Evolutionary conservation across 805 yeast genomes (phyloP).

Genomic region (Cyberlindnera americana): DNA sequence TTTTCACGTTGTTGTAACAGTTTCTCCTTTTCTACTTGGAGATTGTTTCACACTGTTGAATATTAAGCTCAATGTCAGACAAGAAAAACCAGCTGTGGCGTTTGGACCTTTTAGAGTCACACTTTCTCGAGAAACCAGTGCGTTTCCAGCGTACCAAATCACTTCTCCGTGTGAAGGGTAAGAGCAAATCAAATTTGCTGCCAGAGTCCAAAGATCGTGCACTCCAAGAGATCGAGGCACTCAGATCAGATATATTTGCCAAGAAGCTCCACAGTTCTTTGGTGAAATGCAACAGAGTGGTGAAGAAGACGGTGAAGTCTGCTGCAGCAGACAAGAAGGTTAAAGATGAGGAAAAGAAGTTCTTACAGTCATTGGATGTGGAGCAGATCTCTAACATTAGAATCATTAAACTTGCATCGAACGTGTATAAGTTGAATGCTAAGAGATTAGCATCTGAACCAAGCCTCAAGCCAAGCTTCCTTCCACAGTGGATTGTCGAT

Average conservation of each 20-base stretch:
- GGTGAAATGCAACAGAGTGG: slow-evolving; percentile 38
- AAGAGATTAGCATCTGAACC: slow-evolving; percentile 11
- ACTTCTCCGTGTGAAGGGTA: slow-evolving; percentile 28
- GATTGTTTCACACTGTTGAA: too few relatives aligned
- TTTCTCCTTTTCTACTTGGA: too few relatives aligned
- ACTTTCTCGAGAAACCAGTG: slow-evolving; percentile 40
- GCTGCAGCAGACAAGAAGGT: slow-evolving; percentile 13
- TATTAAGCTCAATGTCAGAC: slow-evolving; percentile 22
- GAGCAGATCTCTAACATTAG: slow-evolving; percentile 24
- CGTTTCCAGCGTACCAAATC: slow-evolving; percentile 45
- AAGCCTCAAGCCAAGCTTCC: slow-evolving; percentile 12
- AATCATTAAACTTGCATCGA: slow-evolving; percentile 19
- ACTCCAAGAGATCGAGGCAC: slow-evolving; percentile 37
- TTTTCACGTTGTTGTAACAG: too few relatives aligned
- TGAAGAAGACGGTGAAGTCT: slow-evolving; percentile 29
- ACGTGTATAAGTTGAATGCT: slow-evolving; percentile 15
- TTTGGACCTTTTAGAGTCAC: slow-evolving; percentile 53
- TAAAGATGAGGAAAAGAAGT: slow-evolving; percentile 13
- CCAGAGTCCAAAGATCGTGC: slow-evolving; percentile 42
- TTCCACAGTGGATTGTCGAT: slow-evolving; percentile 24
- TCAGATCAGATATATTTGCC: slow-evolving; percentile 43
- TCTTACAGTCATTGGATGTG: slow-evolving; percentile 24
- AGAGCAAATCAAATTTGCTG: slow-evolving; percentile 39
- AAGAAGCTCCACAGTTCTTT: slow-evolving; percentile 47
- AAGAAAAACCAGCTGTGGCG: slow-evolving; percentile 43